Base-by-base conservation (phyloP, 2,329 filamentous ascomycete genomes). In the Aaosphaeria arxii region DNA sequence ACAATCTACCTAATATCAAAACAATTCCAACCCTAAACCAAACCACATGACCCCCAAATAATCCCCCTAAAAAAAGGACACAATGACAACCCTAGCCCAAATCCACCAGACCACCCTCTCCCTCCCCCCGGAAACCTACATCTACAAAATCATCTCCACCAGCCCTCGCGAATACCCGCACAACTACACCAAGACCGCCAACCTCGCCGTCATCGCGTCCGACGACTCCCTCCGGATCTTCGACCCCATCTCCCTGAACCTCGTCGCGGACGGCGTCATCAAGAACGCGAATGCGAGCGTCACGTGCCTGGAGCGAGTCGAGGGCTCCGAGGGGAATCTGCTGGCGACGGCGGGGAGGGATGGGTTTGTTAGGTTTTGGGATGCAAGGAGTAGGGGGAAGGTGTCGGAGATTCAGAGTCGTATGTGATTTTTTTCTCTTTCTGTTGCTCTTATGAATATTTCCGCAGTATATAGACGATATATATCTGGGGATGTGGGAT, bases 261-360 rank as follows among this genome's bases (percentile, higher is more conserved):
- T 74, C 3, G 76, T 80, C 0, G 77, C 80, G 3, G 56, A 78
- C 29, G 73, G 74, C 44, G 71, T 71, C 6, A 70, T 82, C 42
- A 63, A 67, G 33, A 80, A 79, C 7, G 73, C 77, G 31, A 83
- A 88, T 54, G 76, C 78, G 5, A 86, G 86, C 51, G 72, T 89
- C 55, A 85, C 84, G 11, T 83, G 81, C 52, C 72, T 89, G 30
- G 77, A 79, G 45, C 74, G 79, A 1, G 79, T 82, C 42, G 80
- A 82, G 50, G 71, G 70, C 5, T 69, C 67, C 17, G 67, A 67
- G 29, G 76, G 75, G 30, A 77, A 77, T 4, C 63, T 85, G 17
- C 74, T 90, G 5, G 82, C 81, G 50, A 91, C 88, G 0, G 82
- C 86, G 0, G 88, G 88, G 42, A 81, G 87, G 64, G 85, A 91